These are phyloP conservation scores for Pseudozyma hubeiensis DNA, from an alignment of 1,284 basidiomycete species.

Conservation along the genomic window DNA sequence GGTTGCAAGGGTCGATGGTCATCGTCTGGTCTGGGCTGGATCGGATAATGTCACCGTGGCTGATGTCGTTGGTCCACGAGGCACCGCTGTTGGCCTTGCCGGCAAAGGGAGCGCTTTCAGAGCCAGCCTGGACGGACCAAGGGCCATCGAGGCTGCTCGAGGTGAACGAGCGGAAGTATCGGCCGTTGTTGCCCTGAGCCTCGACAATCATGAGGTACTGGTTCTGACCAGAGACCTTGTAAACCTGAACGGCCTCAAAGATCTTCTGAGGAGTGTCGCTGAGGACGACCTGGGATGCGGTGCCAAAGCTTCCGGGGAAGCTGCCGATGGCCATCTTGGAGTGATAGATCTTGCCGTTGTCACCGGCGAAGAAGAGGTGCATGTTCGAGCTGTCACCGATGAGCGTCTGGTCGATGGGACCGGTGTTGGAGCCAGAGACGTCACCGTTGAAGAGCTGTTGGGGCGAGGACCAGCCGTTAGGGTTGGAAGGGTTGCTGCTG, in stretches of 20 bases:
- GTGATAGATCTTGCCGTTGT: conserved; percentile 42
- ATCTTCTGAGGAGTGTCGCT: conserved; percentile 21
- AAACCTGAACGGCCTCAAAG: conserved; percentile 36
- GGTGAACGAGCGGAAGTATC: conserved; percentile 39
- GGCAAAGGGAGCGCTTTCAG: conserved; percentile 39
- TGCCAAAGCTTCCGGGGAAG: conserved; percentile 26
- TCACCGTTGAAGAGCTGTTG: conserved; percentile 19
- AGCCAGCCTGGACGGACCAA: conserved; percentile 27
- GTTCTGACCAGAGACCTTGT: conserved; percentile 31
- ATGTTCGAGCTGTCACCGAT: conserved; percentile 28
- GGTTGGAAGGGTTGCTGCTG: conserved; percentile 22
- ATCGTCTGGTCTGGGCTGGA: conserved; percentile 35
- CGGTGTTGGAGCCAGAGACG: conserved; percentile 9
- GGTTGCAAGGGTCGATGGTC: conserved; percentile 30
- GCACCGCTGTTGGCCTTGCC: conserved; percentile 34
- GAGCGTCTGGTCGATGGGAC: conserved; percentile 35
- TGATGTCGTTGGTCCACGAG: conserved; percentile 38
- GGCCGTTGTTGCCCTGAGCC: conserved; percentile 18
- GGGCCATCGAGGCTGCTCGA: conserved; percentile 23
- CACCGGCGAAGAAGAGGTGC: conserved; percentile 34
- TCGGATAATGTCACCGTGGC: conserved; percentile 38
- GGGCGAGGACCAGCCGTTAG: conserved; percentile 26
- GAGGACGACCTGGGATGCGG: conserved; percentile 23
- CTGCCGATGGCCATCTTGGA: conserved; percentile 25
- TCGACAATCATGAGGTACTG: conserved; percentile 44